phyloP scores from a whole-genome alignment of 495 filamentous ascomycete genomes.

The Penicillium fimorum region DNA sequence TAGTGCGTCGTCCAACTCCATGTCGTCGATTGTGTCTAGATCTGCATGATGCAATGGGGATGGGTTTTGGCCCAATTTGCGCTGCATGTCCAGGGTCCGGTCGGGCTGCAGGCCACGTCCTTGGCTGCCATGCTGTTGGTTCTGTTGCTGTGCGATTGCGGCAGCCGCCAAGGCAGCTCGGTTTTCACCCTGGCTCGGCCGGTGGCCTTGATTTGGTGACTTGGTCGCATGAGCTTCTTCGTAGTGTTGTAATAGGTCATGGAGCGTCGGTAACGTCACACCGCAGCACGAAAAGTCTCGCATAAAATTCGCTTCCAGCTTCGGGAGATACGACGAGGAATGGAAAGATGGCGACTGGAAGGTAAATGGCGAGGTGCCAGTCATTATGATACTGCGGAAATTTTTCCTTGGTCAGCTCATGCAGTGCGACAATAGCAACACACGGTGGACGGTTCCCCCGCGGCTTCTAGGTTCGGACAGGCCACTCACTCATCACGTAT shows the following conservation, averaged over 20 bases:
- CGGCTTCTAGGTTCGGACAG: constrained; percentile 3
- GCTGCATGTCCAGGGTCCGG: constrained; percentile 41
- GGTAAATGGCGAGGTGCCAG: constrained; percentile 86
- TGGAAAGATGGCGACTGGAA: constrained; percentile 95
- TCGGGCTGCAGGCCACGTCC: constrained; percentile 42
- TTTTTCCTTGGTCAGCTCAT: constrained; percentile 30
- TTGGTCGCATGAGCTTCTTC: constrained; percentile 85
- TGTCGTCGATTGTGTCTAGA: constrained; percentile 85
- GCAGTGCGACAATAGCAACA: constrained; percentile 24
- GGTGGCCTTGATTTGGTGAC: constrained; percentile 56
- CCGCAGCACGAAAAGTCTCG: constrained; percentile 93
- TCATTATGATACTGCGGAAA: constrained; percentile 81
- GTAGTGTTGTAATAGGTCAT: constrained; percentile 94
- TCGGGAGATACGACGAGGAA: constrained; percentile 95
- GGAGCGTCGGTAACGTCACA: constrained; percentile 78
- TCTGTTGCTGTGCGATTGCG: constrained; percentile 54
- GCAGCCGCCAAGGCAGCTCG: constrained; percentile 58
- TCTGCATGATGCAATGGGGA: constrained; percentile 53
- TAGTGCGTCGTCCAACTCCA: constrained; percentile 91
- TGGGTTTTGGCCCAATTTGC: constrained; percentile 45
- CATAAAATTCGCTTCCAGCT: constrained; percentile 97
- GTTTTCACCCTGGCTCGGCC: constrained; percentile 53
- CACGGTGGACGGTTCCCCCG: constrained; percentile 11
- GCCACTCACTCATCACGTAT: constrained; percentile 93
- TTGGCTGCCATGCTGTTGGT: constrained; percentile 49